Evolutionary conservation across 2,329 filamentous ascomycete genomes (phyloP).

Genomic region (Phaeosphaeriaceae sp.): DNA sequence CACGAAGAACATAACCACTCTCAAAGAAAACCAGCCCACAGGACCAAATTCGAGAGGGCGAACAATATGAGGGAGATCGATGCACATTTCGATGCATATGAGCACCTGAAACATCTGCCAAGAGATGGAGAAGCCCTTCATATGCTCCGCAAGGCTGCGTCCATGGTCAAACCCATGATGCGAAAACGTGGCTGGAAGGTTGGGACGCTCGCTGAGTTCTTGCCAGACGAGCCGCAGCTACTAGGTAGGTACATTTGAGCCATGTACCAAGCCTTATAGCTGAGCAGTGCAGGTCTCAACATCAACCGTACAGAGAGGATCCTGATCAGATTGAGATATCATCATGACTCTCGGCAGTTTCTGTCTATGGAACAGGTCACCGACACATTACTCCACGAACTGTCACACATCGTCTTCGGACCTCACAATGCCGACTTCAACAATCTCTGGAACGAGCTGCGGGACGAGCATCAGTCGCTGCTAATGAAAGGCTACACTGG

Average conservation of each 20-base stretch:
- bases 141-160: constrained; percentile 80
- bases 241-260: constrained; percentile 61
- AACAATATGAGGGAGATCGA: constrained; percentile 53
- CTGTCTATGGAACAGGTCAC: constrained; percentile 79
- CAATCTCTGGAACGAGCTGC: constrained; percentile 85
- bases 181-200: constrained; percentile 83
- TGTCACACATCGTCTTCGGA: constrained; percentile 85
- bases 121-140: constrained; percentile 56
- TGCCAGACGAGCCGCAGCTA: constrained; percentile 75
- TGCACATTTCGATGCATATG: constrained; percentile 57
- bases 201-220: constrained; percentile 81
- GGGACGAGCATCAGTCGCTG: constrained; percentile 82
- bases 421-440: constrained; percentile 86
- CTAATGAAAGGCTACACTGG: constrained; percentile 85
- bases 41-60: not conserved
- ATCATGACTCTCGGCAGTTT: constrained; percentile 77
- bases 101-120: constrained; percentile 56
- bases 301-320: constrained; percentile 79
- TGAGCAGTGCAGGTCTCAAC: constrained; percentile 67
- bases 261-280: constrained; percentile 1
- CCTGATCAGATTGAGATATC: constrained; percentile 79
- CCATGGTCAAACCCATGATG: constrained; percentile 95
- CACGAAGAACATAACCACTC: constrained; percentile 4
- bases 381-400: constrained; percentile 93
- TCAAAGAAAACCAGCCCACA: not conserved